Conservation (phyloP, 1,284 basidiomycete species). For the Ceratobasidium sp. region DNA sequence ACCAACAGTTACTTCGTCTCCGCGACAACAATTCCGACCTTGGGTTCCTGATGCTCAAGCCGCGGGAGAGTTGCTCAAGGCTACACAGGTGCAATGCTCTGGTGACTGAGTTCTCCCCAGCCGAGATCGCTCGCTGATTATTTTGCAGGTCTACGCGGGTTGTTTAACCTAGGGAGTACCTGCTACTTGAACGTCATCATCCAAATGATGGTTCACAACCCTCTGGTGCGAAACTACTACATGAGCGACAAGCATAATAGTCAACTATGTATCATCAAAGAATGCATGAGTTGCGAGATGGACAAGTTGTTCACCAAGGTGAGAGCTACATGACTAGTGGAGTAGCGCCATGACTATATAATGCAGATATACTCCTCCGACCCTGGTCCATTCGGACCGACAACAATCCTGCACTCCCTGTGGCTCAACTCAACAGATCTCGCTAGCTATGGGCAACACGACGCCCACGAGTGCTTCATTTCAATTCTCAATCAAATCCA, state of each 20-base stretch:
- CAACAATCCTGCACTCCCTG: conserved; percentile 84
- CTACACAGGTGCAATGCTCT: conserved; percentile 42
- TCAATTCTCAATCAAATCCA: conserved; percentile 87
- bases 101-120: not conserved
- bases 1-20: conserved; percentile 12
- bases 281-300: conserved; percentile 96
- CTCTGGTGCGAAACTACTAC: conserved; percentile 90
- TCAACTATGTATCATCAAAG: conserved; percentile 74
- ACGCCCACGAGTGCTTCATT: conserved; percentile 93
- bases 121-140: not conserved
- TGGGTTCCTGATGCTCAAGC: conserved; percentile 45
- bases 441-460: conserved; percentile 93
- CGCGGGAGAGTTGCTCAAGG: conserved; percentile 52
- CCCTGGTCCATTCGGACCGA: conserved; percentile 81
- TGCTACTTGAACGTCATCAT: conserved; percentile 96
- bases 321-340: not conserved
- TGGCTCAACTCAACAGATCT: conserved; percentile 85
- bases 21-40: conserved; percentile 42
- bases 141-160: conserved; percentile 78
- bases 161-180: conserved; percentile 94
- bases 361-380: conserved; percentile 78
- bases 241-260: conserved; percentile 87
- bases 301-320: conserved; percentile 90
- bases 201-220: conserved; percentile 94
- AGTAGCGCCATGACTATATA: conserved; percentile 53